A percentile compares a stretch with the other conserved stretches of the same genome.
phyloP scores from a whole-genome alignment of 371 early-diverging fungal genomes.

The Massospora cicadina region DNA sequence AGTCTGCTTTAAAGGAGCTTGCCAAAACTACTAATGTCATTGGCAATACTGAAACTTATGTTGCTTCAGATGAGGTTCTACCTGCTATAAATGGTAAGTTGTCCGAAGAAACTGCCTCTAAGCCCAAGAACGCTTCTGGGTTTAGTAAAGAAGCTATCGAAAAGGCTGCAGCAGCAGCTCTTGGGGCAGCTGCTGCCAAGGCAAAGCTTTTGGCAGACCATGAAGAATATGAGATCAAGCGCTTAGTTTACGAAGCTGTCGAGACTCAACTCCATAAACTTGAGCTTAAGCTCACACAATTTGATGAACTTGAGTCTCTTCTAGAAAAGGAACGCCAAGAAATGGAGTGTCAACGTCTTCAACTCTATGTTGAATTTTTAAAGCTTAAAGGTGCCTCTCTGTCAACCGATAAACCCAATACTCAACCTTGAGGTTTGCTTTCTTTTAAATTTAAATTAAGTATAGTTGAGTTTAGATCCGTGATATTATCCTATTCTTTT shows the following conservation, averaged over 20 bases:
- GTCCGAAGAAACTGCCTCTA: slow-evolving; percentile 19
- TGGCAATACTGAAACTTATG: slow-evolving; percentile 1
- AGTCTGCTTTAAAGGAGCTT: slow-evolving; percentile 37
- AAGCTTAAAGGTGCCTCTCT: slow-evolving; percentile 12
- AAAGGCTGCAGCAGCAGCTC: slow-evolving; percentile 38
- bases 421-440: not conserved
- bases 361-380: slow-evolving; percentile 59
- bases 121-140: slow-evolving; percentile 31
- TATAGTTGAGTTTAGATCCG: not conserved
- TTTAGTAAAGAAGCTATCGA: slow-evolving; percentile 20
- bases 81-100: slow-evolving; percentile 10
- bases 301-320: slow-evolving; percentile 74
- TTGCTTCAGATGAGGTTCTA: slow-evolving; percentile 6
- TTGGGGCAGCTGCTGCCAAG: slow-evolving; percentile 49
- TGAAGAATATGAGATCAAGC: slow-evolving; percentile 65
- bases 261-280: slow-evolving; percentile 72
- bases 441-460: not conserved
- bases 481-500: not conserved
- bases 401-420: not conserved
- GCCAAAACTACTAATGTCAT: slow-evolving; percentile 13
- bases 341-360: slow-evolving; percentile 61
- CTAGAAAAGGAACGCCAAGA: slow-evolving; percentile 69
- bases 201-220: slow-evolving; percentile 40
- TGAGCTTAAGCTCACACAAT: slow-evolving; percentile 76
- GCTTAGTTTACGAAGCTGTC: slow-evolving; percentile 57